Base-by-base conservation (phyloP, 495 filamentous ascomycete species). In the Penicillium egyptiacum region DNA sequence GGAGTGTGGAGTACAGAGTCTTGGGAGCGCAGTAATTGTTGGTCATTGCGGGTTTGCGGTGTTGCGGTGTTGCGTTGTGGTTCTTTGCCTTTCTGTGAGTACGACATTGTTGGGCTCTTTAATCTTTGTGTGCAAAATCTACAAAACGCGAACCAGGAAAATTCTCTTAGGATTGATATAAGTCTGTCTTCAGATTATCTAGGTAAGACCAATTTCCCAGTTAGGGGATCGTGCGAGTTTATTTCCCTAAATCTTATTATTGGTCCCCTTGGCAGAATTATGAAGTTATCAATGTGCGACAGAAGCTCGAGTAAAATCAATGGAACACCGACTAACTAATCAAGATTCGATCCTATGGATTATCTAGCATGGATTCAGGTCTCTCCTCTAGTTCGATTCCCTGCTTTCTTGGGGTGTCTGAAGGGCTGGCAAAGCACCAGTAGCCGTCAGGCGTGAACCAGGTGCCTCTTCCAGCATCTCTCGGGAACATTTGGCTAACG, bases 1-100 rank as follows among this genome's bases (percentile, higher is more conserved):
- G 30, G 49, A 40, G 20, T 53, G 49, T 52, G 50, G 50, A 53
- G 37, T 23, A 16, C 31, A 7, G 22, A 51, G 49, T 25, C 20
- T 28, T 31, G 35, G 40, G 40, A 46, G 22, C 43, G 4, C 16
- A 28, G 9, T 26, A 46, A 46, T 46, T 45, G 12, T 25, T 43
- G 20, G 7, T 17, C n/a, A 39, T 39, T 35, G 12, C 31, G 31
- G 11, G 31, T 16, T 39, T 39, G 35, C 35, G 35, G 35, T 3
- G 16, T 39, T 39, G 35, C 16, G 35, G 35, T 39, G 35, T 39
- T 39, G 41, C 20, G 20, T 11, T 44, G 20, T 22, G 42, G 10
- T 44, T 43, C 17, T 39, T 39, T 39, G 10, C 19, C 37, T 1
- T 12, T 35, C 12, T 3, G 11, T 31, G 31, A 4, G 31, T 35